Conservation (phyloP, 2,329 filamentous ascomycete species). For the Curvularia hawaiiensis region DNA sequence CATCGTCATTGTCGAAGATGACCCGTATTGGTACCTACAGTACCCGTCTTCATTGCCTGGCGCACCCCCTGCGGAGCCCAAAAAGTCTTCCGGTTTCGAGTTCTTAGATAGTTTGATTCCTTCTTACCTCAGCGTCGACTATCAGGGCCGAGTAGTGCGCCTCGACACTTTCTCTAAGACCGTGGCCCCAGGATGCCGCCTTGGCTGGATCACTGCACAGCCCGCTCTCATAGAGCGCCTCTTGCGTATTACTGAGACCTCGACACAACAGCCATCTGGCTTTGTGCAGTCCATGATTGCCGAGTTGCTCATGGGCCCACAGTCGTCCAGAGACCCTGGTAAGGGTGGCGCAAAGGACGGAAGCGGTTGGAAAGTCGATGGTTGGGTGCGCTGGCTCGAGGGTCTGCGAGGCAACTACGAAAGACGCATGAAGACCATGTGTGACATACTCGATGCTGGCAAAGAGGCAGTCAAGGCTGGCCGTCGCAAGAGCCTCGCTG, state of each 20-base stretch:
- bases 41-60: conserved; percentile 70
- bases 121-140: conserved; percentile 80
- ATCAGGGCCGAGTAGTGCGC: conserved; percentile 84
- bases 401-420: conserved; percentile 85
- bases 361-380: conserved; percentile 76
- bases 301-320: conserved; percentile 75
- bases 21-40: conserved; percentile 95
- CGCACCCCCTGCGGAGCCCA: conserved; percentile 43
- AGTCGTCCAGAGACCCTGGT: conserved; percentile 57
- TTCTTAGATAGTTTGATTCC: conserved; percentile 86
- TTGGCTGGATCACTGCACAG: conserved; percentile 90
- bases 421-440: conserved; percentile 82
- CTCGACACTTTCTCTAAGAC: conserved; percentile 96
- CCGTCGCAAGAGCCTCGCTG: conserved; percentile 44
- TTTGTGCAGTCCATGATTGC: conserved; percentile 87
- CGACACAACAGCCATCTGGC: conserved; percentile 83
- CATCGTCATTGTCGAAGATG: conserved; percentile 89
- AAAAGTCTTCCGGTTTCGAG: conserved; percentile 66
- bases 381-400: conserved; percentile 91
- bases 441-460: conserved; percentile 70
- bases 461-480: conserved; percentile 68
- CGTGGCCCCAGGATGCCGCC: conserved; percentile 83
- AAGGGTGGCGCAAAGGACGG: conserved; percentile 56
- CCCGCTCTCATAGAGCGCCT: conserved; percentile 78
- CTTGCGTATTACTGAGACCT: conserved; percentile 73